Evolutionary conservation across 1,284 basidiomycete species (phyloP).

Genomic region (Cystobasidiaceae sp.): DNA sequence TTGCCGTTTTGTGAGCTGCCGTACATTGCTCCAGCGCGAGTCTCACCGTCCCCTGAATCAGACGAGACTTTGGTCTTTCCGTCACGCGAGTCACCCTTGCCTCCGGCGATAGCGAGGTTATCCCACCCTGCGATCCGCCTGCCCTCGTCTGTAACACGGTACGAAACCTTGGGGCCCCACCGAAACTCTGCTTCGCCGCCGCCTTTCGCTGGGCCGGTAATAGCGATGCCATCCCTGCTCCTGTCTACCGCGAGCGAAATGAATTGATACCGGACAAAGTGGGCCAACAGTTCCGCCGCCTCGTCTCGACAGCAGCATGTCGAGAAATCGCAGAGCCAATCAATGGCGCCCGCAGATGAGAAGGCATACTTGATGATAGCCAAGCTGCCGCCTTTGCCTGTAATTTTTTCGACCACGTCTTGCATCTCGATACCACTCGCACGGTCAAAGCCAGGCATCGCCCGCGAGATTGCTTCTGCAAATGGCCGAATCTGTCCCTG

Average conservation of each 20-base stretch:
- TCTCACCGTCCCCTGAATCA: conserved; percentile 22
- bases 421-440: conserved; percentile 50
- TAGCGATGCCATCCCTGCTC: conserved; percentile 49
- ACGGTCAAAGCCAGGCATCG: conserved; percentile 48
- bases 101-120: not conserved
- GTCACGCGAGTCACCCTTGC: not conserved
- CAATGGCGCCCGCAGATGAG: conserved; percentile 74
- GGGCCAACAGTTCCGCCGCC: conserved; percentile 92
- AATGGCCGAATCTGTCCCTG: conserved; percentile 9
- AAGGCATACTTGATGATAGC: conserved; percentile 68
- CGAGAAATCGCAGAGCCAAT: conserved; percentile 97
- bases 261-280: conserved; percentile 92
- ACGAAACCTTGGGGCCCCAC: conserved; percentile 88
- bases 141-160: conserved; percentile 88
- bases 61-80: conserved; percentile 13
- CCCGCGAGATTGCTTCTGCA: conserved; percentile 40
- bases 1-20: not conserved
- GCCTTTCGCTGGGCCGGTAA: conserved; percentile 6
- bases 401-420: conserved; percentile 60
- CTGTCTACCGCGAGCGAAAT: conserved; percentile 65
- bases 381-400: conserved; percentile 33
- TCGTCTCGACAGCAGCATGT: conserved; percentile 94
- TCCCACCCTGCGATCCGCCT: conserved; percentile 58
- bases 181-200: conserved; percentile 70
- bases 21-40: conserved; percentile 1